Conservation (phyloP, 2,329 filamentous ascomycete species). For the Sphaceloma murrayae region DNA sequence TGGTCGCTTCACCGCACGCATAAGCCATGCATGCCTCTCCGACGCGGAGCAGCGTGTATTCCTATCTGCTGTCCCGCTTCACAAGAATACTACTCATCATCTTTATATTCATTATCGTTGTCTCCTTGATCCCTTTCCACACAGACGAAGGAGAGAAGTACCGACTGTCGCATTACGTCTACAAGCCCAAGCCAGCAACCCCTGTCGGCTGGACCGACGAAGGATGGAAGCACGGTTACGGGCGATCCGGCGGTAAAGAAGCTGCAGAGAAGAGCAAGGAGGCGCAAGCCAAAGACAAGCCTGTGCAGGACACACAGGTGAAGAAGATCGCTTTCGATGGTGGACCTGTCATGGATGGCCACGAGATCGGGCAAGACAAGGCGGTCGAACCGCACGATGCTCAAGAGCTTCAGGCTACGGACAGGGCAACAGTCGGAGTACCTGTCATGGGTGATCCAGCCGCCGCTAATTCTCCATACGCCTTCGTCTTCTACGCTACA, state of each 20-base stretch:
- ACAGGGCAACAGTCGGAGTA: neutral
- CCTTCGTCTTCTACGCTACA: constrained; percentile 27
- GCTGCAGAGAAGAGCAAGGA: neutral
- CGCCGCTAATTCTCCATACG: constrained; percentile 17
- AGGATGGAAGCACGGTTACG: constrained; percentile 7
- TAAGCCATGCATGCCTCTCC: neutral
- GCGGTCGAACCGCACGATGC: neutral
- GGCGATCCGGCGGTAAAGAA: neutral
- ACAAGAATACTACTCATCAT: neutral
- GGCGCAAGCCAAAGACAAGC: neutral
- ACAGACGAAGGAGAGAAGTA: constrained; percentile 5
- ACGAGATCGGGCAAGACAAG: neutral
- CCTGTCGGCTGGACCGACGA: constrained; percentile 4
- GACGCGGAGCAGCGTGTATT: neutral
- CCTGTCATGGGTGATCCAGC: neutral
- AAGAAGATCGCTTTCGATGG: neutral
- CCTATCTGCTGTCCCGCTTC: constrained; percentile 2
- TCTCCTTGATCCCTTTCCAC: constrained; percentile 4
- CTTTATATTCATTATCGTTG: neutral
- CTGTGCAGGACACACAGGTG: neutral
- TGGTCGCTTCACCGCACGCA: too few species aligned
- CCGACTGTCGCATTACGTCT: constrained; percentile 9
- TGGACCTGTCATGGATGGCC: neutral
- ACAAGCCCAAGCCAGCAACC: constrained; percentile 3
- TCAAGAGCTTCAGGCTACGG: neutral